These are phyloP conservation scores for Aspergillus aculeatus DNA, from an alignment of 2,329 filamentous ascomycete species.

Conservation along the genomic window DNA sequence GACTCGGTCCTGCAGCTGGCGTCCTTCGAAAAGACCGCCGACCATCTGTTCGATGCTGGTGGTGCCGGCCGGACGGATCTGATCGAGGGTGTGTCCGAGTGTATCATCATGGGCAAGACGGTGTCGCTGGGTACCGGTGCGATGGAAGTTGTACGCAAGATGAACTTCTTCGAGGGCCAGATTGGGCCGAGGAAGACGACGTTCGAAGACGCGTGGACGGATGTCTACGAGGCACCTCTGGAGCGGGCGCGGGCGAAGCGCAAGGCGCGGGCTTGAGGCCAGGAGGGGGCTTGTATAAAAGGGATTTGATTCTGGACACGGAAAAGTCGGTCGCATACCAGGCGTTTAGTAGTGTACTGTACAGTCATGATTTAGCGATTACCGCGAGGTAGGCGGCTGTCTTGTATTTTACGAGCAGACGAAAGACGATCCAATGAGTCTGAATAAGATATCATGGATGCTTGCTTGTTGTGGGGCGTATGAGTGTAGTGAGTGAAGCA, in stretches of 20 bases:
- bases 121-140: conserved; percentile 89
- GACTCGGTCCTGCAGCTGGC: conserved; percentile 92
- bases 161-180: conserved; percentile 65
- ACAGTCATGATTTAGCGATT: conserved; percentile 1
- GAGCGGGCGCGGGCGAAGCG: conserved; percentile 10
- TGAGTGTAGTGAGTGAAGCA: too few species aligned
- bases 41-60: conserved; percentile 94
- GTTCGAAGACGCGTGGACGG: conserved; percentile 65
- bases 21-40: conserved; percentile 96
- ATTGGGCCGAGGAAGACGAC: conserved; percentile 57
- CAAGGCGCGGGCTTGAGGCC: background rate
- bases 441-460: background rate
- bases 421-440: background rate
- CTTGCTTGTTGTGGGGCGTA: too few species aligned
- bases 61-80: conserved; percentile 86
- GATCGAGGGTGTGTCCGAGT: conserved; percentile 92
- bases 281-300: conserved; percentile 1
- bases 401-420: background rate
- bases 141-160: conserved; percentile 78
- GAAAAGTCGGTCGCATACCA: conserved; percentile 4
- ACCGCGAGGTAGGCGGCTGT: background rate
- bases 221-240: conserved; percentile 13
- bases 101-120: conserved; percentile 97
- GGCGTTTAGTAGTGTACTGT: conserved; percentile 3
- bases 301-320: background rate